Evolutionary conservation across 2,329 filamentous ascomycete species (phyloP), one percentile per base, ranked within the genome.

Genomic region (Exophiala oligosperma): DNA sequence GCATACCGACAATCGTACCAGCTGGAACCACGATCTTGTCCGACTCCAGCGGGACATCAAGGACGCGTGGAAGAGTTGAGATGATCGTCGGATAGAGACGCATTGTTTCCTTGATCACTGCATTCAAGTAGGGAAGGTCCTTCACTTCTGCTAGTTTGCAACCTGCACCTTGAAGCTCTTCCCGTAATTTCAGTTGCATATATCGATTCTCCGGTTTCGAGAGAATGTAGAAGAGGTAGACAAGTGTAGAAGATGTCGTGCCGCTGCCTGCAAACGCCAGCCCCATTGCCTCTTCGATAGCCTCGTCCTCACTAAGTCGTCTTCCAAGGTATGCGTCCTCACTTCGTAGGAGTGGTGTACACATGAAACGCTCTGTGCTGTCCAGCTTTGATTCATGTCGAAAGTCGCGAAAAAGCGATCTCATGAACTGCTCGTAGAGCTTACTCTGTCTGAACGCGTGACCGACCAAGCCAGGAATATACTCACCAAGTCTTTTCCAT

Each of bases 41-140:
- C 9, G 67, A 47, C 37, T 57, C 54, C 4, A 67, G 57, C 4
- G 52, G 52, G 1, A 32, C 28, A 32, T 52, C 49, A 14, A 60
- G 54, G 12, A 65, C 50, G 2, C 67, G 61, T 8, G 64, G 48
- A 24, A 68, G 53, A n/a, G 54, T 58, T 3, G 54, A 50, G 5
- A 65, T 60, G n/a, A 68, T 51, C 5, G 67, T 65, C 11, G 68
- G 67, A 44, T 63, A 67, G 7, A 65, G 57, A 5, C 67, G 61
- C 28, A 70, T 26, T 7, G 60, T 51, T 50, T 70, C 68, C 17
- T 59, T 59, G n/a, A 66, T 37, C 23, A 67, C 63, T n/a, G 65
- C 65, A 3, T 50, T 50, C 2, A 70, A 50, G 46, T 67, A 68
- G 2, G 59, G 56, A 4, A 59, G 55, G n/a, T 52, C 32, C 9